Base-by-base conservation (phyloP, 768 basidiomycete genomes). In the Lentinula sp. region DNA sequence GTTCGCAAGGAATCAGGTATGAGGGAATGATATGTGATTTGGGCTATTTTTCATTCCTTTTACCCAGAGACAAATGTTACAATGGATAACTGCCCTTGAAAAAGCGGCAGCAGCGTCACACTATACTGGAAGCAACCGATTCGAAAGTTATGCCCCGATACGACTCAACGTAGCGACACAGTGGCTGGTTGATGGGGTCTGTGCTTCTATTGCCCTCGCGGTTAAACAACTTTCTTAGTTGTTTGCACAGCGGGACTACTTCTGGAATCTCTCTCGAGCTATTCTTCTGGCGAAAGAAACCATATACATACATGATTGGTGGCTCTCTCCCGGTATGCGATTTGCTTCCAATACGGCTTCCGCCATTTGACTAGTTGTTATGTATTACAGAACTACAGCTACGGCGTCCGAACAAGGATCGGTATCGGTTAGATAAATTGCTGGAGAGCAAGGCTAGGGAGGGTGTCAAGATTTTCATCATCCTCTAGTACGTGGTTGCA, bases 281-380 rank as follows among this genome's bases (percentile, higher is more conserved):
- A 88, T 99, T 51, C 79, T 91, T 28, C 81, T 97, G 66, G 96
- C 96, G 0, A 88, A 87, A 70, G 88, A 93, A 67, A 81, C 76
- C 49, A 94, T 97, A 59, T 95, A 94, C 70, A 97, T 98, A 41
- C 97, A 98, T 69, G 96, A 96, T 73, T 98, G 96, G 96, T 98
- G 96, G 97, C 76, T 95, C 23, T 93, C 93, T 28, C 93, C 93
- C 3, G 88, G 91, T 91, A 69, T 57, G 67, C 35, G 36, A 10
- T 6, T 42, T 9, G 18, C 2, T 32, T 7, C 15, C 20, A 16
- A 2, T 9, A 32, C n/a, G 33, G 4, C 7, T 49, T 49, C 28
- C 20, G 23, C 23, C 35, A 36, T 36, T 37, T 5, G 4, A 23
- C 37, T 28, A 18, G 0, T 41, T 6, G 0, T 41, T 6, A 58